Percentiles rank a stretch among this genome's conserved stretches.
phyloP scores from a whole-genome alignment of 352 stramenopile species.

The Pythium rhizo-oryzae region DNA sequence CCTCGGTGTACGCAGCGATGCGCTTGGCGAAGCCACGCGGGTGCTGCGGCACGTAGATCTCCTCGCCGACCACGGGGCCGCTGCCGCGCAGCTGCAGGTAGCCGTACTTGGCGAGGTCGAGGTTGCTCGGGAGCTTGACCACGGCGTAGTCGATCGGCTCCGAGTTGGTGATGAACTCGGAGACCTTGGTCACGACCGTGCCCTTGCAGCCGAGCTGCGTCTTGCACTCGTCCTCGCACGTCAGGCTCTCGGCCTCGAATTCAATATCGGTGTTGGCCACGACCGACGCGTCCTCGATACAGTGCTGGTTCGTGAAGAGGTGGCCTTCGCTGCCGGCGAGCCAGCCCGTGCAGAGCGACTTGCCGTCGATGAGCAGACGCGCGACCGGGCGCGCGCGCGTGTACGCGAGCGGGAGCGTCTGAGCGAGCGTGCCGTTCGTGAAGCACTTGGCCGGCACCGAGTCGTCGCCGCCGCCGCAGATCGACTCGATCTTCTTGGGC shows the following conservation, averaged over 20 bases:
- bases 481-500: background rate
- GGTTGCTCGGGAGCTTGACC: slow-evolving; percentile 14
- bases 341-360: slow-evolving; percentile 14
- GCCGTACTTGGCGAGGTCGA: slow-evolving; percentile 29
- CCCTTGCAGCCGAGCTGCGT: slow-evolving; percentile 27
- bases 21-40: slow-evolving; percentile 1
- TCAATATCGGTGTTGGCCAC: slow-evolving; percentile 32
- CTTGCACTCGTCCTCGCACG: slow-evolving; percentile 26
- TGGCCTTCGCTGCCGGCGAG: slow-evolving; percentile 25
- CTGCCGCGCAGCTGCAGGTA: slow-evolving; percentile 31
- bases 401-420: slow-evolving; percentile 14
- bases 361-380: background rate
- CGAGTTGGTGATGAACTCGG: slow-evolving; percentile 27
- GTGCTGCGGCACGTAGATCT: slow-evolving; percentile 19
- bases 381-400: slow-evolving; percentile 6
- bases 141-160: slow-evolving; percentile 26
- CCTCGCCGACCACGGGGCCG: slow-evolving; percentile 29
- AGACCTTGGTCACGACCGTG: slow-evolving; percentile 23
- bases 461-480: slow-evolving; percentile 16
- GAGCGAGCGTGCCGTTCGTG: background rate
- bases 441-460: slow-evolving; percentile 21
- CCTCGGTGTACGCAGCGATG: slow-evolving; percentile 14
- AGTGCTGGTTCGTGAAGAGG: slow-evolving; percentile 39
- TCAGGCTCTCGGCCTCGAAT: slow-evolving; percentile 29
- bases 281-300: slow-evolving; percentile 19